A percentile compares a stretch with the other conserved stretches of the same genome.
Conservation (phyloP, 2,329 filamentous ascomycete genomes). For the Diaporthe capsici region DNA sequence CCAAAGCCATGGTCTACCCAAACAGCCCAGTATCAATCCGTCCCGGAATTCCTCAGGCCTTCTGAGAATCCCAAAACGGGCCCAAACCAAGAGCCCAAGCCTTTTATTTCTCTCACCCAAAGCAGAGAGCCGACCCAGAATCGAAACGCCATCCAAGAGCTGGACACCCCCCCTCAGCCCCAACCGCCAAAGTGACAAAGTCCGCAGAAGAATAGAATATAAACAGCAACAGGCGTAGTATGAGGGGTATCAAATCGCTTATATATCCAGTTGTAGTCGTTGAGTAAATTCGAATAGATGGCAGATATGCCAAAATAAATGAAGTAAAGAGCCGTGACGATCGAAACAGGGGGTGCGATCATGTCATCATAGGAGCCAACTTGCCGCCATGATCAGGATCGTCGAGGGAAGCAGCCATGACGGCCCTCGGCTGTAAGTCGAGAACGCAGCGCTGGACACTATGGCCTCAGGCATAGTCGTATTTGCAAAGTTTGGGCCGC, state of each 20-base stretch:
- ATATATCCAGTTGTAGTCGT: conserved; percentile 31
- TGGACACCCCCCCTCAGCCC: neutral
- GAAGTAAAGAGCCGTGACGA: neutral
- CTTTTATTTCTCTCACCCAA: neutral
- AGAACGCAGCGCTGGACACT: conserved; percentile 43
- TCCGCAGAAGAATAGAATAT: conserved; percentile 10
- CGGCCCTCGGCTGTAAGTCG: neutral
- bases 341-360: neutral
- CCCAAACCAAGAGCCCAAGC: neutral
- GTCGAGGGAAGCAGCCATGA: conserved; percentile 21
- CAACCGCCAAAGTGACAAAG: neutral
- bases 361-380: conserved; percentile 27
- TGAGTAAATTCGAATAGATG: conserved; percentile 7
- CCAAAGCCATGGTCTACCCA: conserved; percentile 1
- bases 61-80: neutral
- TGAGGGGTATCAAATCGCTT: conserved; percentile 36
- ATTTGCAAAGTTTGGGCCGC: conserved; percentile 71
- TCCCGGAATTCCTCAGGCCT: neutral
- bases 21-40: neutral
- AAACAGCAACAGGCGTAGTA: conserved; percentile 25
- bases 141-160: conserved; percentile 29
- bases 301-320: neutral
- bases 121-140: conserved; percentile 8
- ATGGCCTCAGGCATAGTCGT: conserved; percentile 61
- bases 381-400: conserved; percentile 16